phyloP scores from a whole-genome alignment of 768 basidiomycete species.

The Trametes gibbosa region DNA sequence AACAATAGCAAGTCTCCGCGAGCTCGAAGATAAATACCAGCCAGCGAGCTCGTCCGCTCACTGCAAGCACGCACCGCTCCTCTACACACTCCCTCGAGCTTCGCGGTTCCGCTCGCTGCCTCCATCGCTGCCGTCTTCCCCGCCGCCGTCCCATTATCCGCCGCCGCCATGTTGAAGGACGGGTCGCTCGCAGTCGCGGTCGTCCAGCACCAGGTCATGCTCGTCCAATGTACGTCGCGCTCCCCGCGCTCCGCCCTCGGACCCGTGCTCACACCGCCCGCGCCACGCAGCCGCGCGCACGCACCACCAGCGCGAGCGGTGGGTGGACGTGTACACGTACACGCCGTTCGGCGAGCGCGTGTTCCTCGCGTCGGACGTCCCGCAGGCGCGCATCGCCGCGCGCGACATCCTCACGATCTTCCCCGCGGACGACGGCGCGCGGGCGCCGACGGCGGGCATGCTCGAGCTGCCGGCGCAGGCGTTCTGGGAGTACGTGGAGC shows the following conservation, averaged over 20 bases:
- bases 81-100: not conserved
- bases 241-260: not conserved
- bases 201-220: conserved; percentile 63
- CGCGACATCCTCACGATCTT: conserved; percentile 61
- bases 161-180: conserved; percentile 28
- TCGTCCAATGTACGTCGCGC: conserved; percentile 56
- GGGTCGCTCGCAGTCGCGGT: conserved; percentile 67
- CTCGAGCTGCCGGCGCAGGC: conserved; percentile 62
- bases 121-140: not conserved
- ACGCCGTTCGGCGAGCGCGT: conserved; percentile 61
- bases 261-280: not conserved
- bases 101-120: not conserved
- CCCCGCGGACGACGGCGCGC: conserved; percentile 37
- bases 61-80: not conserved
- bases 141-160: not conserved
- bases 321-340: conserved; percentile 65
- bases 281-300: conserved; percentile 47
- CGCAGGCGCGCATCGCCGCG: conserved; percentile 59
- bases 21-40: not conserved
- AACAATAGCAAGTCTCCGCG: conserved; percentile 5
- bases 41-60: not conserved
- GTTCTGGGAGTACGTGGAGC: conserved; percentile 54
- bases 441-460: conserved; percentile 43
- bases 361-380: conserved; percentile 60
- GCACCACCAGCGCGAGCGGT: conserved; percentile 53